Conservation (phyloP, 2,329 filamentous ascomycete species). For the Diaporthe ampelina region DNA sequence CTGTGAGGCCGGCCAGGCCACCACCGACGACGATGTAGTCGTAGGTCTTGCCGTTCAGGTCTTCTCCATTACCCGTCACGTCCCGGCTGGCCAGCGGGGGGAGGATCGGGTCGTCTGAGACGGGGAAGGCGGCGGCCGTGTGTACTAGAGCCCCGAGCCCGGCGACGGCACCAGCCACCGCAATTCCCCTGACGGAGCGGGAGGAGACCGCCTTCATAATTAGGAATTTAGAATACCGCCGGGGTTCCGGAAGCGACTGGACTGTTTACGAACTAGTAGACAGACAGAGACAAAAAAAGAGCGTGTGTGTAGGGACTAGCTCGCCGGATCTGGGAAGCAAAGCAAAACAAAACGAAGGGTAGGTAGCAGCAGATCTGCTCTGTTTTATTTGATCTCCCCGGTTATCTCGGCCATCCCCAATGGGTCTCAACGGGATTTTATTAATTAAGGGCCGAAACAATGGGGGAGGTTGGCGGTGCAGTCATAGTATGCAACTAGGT, state of each 20-base stretch:
- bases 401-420: neutral
- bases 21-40: slow-evolving; percentile 40
- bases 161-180: slow-evolving; percentile 33
- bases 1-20: slow-evolving; percentile 44
- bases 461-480: slow-evolving; percentile 31
- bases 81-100: slow-evolving; percentile 20
- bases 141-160: slow-evolving; percentile 26
- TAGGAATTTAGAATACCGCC: neutral
- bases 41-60: slow-evolving; percentile 31
- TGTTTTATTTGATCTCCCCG: slow-evolving; percentile 16
- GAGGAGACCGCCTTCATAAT: slow-evolving; percentile 28
- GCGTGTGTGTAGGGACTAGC: neutral
- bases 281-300: neutral
- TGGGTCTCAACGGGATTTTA: neutral
- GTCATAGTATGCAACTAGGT: slow-evolving; percentile 22
- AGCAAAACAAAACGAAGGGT: too few species aligned
- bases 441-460: slow-evolving; percentile 33
- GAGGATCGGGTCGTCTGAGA: slow-evolving; percentile 17
- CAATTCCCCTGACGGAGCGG: slow-evolving; percentile 28
- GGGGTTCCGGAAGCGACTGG: slow-evolving; percentile 30
- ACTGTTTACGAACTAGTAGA: slow-evolving; percentile 10
- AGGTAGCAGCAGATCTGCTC: slow-evolving; percentile 24
- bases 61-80: slow-evolving; percentile 16
- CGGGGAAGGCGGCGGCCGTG: slow-evolving; percentile 20
- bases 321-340: neutral